A percentile compares a stretch with the other conserved stretches of the same genome.
Evolutionary conservation across 352 stramenopile species (phyloP).

Genomic region (Phytophthora aleatoria): DNA sequence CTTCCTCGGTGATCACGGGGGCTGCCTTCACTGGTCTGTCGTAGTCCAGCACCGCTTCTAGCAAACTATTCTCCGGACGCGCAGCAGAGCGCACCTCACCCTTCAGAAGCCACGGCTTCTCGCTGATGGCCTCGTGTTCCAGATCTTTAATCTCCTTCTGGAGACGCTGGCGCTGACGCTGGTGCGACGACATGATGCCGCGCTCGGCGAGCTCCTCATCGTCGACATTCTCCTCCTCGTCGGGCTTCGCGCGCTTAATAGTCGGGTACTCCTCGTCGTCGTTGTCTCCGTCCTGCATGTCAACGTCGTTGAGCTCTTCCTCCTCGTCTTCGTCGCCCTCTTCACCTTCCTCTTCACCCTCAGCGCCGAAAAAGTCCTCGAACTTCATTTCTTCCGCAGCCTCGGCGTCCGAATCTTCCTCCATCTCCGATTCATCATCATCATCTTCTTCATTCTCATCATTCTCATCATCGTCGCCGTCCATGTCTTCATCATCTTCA

Average conservation of each 20-base stretch:
- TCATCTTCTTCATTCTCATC: constrained; percentile 51
- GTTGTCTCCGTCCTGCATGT: constrained; percentile 45
- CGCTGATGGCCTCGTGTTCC: constrained; percentile 88
- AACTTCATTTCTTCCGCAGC: constrained; percentile 61
- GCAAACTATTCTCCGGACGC: constrained; percentile 92
- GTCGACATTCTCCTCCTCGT: constrained; percentile 66
- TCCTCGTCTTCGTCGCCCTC: constrained; percentile 51
- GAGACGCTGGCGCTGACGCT: constrained; percentile 66
- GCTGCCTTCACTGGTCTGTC: constrained; percentile 91
- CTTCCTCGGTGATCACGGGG: constrained; percentile 92
- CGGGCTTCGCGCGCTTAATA: constrained; percentile 52
- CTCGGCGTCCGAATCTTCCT: constrained; percentile 57
- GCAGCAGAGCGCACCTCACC: constrained; percentile 88
- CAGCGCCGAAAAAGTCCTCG: constrained; percentile 67
- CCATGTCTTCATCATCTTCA: constrained; percentile 40
- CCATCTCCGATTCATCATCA: constrained; percentile 56
- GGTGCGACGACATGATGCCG: constrained; percentile 82
- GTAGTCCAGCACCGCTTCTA: constrained; percentile 94
- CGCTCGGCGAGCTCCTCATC: constrained; percentile 78
- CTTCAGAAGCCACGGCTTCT: constrained; percentile 95
- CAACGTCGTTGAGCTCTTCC: constrained; percentile 56
- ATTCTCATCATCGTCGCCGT: constrained; percentile 40
- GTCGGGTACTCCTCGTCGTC: constrained; percentile 64
- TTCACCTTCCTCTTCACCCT: constrained; percentile 34
- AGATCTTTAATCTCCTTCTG: constrained; percentile 88